Evolutionary conservation across 179 eudicot species (phyloP).

Genomic region (Heliamphora pulchella): DNA sequence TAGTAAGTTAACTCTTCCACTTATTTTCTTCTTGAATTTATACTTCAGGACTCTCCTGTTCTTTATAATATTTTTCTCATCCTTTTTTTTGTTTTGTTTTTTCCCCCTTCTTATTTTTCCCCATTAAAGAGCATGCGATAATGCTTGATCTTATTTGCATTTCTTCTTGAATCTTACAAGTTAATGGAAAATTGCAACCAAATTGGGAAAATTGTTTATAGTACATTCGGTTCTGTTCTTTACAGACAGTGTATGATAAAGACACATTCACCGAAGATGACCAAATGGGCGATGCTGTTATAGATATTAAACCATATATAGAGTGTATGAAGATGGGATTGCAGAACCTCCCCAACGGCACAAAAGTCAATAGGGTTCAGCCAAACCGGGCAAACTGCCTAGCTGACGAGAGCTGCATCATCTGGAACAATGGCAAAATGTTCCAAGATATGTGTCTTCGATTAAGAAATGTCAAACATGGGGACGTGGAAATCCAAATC

Average conservation of each 20-base stretch:
- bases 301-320: slow-evolving; percentile 52
- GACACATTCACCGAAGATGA: slow-evolving; percentile 61
- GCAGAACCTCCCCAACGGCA: slow-evolving; percentile 37
- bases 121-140: too few relatives aligned
- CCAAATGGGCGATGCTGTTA: slow-evolving; percentile 61
- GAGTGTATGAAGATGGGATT: slow-evolving; percentile 40
- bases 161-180: too few relatives aligned
- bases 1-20: slow-evolving; percentile 43
- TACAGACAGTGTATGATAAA: slow-evolving; percentile 56
- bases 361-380: slow-evolving; percentile 40
- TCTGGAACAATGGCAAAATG: slow-evolving; percentile 54
- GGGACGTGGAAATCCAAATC: slow-evolving; percentile 51
- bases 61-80: too few relatives aligned
- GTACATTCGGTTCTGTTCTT: neutral
- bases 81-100: too few relatives aligned
- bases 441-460: slow-evolving; percentile 57
- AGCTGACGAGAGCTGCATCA: slow-evolving; percentile 46
- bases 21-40: too few relatives aligned
- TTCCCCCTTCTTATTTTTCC: too few relatives aligned
- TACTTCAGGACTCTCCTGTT: too few relatives aligned
- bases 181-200: too few relatives aligned
- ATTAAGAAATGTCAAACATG: slow-evolving; percentile 44
- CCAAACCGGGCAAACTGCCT: slow-evolving; percentile 47
- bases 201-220: neutral
- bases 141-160: too few relatives aligned